Evolutionary conservation across 257 asterid species (phyloP), one percentile per base, ranked within the genome.

Genomic region (Perilla frutescens): DNA sequence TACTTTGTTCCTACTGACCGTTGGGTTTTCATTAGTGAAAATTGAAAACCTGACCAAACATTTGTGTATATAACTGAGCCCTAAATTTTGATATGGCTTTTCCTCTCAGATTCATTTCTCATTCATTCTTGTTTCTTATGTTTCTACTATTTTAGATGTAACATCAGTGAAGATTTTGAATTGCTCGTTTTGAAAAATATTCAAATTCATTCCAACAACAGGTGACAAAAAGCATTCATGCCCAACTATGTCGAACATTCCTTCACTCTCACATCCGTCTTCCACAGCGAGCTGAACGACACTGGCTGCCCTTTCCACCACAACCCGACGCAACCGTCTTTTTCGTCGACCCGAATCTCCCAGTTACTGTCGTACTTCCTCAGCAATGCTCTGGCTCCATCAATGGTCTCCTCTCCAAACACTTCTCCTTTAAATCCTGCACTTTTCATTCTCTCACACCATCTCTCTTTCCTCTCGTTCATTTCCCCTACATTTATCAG

Each of bases 231-330:
- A 41, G 5, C 69, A 12, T 39, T 10, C 62, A 43, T 37, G 7
- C 62, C 58, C 12, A 29, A 66, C 73, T 77, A 77, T n/a, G 58
- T 49, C 51, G 29, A 68, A 48, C 69, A 64, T 57, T 73, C 65
- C 67, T 70, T 36, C 49, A 47, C 76, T 70, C 58, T 36, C 56
- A 37, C 26, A 62, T 86, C 91, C 63, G 75, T 74, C 79, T 86
- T 91, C 96, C 96, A 91, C 63, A 86, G 50, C 1, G 97, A 89
- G 69, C 87, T 86, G 74, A 91, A 91, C 2, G 97, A 89, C 32
- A 89, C 87, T 1, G 93, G 82, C 73, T 88, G 95, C 14, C 96
- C 97, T 79, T 88, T 91, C 97, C 96, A 91, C 82, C 87, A 84
- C 77, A 91, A 51, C 14, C 85, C 87, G 12, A 88, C 83, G 63